Percentiles rank a stretch among this genome's conserved stretches.
phyloP scores from a whole-genome alignment of 768 basidiomycete species.

The Hericium erinaceus region DNA sequence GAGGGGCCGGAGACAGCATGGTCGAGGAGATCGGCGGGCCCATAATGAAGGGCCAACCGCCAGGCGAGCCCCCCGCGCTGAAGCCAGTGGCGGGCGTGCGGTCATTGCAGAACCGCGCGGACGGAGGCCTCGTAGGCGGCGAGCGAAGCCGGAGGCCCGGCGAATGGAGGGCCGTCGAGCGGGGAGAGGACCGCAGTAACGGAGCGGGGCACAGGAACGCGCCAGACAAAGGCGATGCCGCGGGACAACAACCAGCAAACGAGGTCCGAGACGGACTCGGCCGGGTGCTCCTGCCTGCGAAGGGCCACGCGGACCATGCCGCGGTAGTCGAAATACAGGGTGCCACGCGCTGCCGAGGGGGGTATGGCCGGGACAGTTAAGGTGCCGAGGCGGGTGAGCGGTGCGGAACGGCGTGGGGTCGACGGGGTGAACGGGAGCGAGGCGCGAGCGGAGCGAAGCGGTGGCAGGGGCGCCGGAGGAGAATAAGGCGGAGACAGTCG shows the following conservation, averaged over 20 bases:
- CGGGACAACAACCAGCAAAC: not conserved
- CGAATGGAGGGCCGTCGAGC: not conserved
- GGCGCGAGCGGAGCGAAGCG: too few species aligned
- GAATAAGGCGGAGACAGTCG: too few species aligned
- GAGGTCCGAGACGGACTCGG: not conserved
- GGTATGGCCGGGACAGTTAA: not conserved
- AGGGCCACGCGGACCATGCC: too few species aligned
- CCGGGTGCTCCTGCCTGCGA: not conserved
- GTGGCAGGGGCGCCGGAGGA: too few species aligned
- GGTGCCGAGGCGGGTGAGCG: too few species aligned
- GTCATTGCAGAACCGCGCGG: not conserved
- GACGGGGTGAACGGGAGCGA: too few species aligned
- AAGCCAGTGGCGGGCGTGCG: not conserved
- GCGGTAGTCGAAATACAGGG: too few species aligned
- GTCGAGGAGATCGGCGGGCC: not conserved
- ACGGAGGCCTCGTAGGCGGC: not conserved
- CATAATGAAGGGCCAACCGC: not conserved
- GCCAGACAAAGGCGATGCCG: not conserved
- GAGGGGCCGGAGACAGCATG: not conserved
- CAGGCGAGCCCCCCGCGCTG: not conserved
- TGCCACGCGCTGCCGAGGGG: not conserved
- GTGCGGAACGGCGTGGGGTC: too few species aligned
- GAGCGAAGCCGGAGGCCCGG: too few species aligned
- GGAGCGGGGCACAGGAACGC: not conserved
- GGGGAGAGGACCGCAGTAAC: not conserved